Evolutionary conservation across 441 rosid species (phyloP), one percentile per base, ranked within the genome.

Genomic region (Eruca vesicaria): DNA sequence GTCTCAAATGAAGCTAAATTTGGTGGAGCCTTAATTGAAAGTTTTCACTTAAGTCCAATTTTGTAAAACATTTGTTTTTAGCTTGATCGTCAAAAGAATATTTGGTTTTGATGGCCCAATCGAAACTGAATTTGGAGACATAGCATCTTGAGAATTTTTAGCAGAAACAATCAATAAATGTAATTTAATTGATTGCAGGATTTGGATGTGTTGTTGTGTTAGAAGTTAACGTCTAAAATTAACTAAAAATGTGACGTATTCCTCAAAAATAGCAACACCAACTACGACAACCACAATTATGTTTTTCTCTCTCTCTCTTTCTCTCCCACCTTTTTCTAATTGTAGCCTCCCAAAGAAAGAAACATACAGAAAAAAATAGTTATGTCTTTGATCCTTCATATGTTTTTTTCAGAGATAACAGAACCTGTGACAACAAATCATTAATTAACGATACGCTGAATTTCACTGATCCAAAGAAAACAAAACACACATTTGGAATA

Each of bases 251-350:
- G 66, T 73, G 66, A 36, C 10, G 71, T 65, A 56, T 28, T 28
- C 71, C 72, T 45, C 53, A 48, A 71, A 65, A 58, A 35, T 77
- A 77, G 76, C 68, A 71, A 48, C 71, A 63, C 64, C 29, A 69
- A 63, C 66, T 18, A 59, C 48, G 56, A 52, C 72, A 71, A 76
- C 74, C 63, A 72, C 71, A 77, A 77, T 71, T 56, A 33, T 48
- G 11, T 2, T 26, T 20, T 18, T 38, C 6, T 35, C 31, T 55
- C 15, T 26, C 1, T 53, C 45, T 36, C 28, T 29, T n/a, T n/a
- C n/a, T n/a, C n/a, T n/a, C n/a, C n/a, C 38, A 65, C 57, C 21
- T 31, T 43, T 58, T 21, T 55, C 60, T 55, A 55, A 21, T 11
- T 29, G 6, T 20, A 68, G 63, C 31, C 11, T 45, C 31, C 45